These are phyloP conservation scores for Nyctanthes arbortristis DNA, from an alignment of 257 asterid genomes.

Conservation along the genomic window DNA sequence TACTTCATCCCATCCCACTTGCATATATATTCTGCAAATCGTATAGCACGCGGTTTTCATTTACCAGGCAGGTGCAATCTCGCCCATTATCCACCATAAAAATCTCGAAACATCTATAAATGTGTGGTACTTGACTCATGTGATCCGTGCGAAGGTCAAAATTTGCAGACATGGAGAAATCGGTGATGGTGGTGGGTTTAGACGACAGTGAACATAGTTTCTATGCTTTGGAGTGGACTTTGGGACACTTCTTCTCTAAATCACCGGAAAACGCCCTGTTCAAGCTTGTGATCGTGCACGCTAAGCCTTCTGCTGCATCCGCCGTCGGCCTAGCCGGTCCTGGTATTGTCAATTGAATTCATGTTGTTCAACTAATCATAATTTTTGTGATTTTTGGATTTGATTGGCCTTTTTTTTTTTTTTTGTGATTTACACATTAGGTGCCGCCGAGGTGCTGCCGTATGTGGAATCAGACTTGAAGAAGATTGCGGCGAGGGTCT, in stretches of 20 bases:
- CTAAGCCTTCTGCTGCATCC: conserved; percentile 54
- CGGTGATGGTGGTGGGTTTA: conserved; percentile 77
- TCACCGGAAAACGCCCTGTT: conserved; percentile 41
- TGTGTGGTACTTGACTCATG: too few species aligned
- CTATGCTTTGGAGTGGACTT: conserved; percentile 78
- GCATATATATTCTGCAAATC: too few species aligned
- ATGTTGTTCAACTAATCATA: too few species aligned
- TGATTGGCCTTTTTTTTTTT: background rate
- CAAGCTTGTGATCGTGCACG: conserved; percentile 66
- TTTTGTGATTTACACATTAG: conserved; percentile 30
- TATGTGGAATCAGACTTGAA: conserved; percentile 68
- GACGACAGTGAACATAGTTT: conserved; percentile 84
- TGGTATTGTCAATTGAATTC: conserved; percentile 35
- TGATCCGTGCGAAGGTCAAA: too few species aligned
- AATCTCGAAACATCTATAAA: too few species aligned
- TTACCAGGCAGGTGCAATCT: background rate
- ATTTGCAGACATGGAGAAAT: conserved; percentile 50
- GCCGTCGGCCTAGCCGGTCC: conserved; percentile 75
- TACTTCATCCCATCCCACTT: too few species aligned
- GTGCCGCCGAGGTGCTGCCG: conserved; percentile 67
- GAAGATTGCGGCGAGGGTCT: conserved; percentile 60
- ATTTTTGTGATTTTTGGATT: background rate
- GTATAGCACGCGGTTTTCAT: conserved; percentile 15
- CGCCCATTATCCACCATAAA: background rate
- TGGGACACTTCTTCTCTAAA: conserved; percentile 63